Evolutionary conservation across 192 early-diverging fungal species (phyloP).

Genomic region (Mortierella alpina): DNA sequence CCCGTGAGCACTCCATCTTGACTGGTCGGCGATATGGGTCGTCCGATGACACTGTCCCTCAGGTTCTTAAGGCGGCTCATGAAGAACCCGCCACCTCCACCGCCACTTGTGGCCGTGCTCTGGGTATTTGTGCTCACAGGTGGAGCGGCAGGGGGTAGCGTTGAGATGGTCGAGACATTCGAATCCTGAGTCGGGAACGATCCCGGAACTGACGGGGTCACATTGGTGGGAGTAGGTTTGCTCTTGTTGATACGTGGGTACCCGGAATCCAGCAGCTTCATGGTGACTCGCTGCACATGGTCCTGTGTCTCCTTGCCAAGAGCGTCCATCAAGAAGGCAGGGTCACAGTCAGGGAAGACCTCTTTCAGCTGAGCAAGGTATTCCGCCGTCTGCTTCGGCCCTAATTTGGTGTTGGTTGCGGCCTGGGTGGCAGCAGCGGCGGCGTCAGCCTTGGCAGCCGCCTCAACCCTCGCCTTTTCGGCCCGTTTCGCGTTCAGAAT

Average conservation of each 20-base stretch:
- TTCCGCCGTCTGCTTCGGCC: conserved; percentile 21
- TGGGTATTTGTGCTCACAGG: background rate
- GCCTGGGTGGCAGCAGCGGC: conserved; percentile 25
- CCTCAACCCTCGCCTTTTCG: conserved; percentile 38
- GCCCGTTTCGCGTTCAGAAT: conserved; percentile 61
- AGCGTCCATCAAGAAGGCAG: conserved; percentile 61
- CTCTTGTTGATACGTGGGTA: conserved; percentile 61
- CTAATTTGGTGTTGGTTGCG: conserved; percentile 1
- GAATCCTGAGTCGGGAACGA: conserved; percentile 26
- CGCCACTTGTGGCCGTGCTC: background rate
- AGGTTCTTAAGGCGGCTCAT: conserved; percentile 36
- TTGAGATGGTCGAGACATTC: conserved; percentile 42
- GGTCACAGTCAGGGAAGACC: conserved; percentile 78
- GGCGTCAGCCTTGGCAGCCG: conserved; percentile 27
- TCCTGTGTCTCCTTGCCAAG: conserved; percentile 62
- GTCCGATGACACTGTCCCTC: conserved; percentile 36
- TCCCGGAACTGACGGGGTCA: conserved; percentile 20
- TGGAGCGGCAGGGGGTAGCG: conserved; percentile 7
- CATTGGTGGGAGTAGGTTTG: background rate
- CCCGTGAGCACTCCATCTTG: conserved; percentile 14
- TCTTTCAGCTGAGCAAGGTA: conserved; percentile 55
- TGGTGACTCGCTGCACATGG: conserved; percentile 67
- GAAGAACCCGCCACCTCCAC: conserved; percentile 24
- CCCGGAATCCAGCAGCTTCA: conserved; percentile 64
- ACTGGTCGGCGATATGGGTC: background rate